phyloP scores from a whole-genome alignment of 305 asterid species.

The Lippia alba region DNA sequence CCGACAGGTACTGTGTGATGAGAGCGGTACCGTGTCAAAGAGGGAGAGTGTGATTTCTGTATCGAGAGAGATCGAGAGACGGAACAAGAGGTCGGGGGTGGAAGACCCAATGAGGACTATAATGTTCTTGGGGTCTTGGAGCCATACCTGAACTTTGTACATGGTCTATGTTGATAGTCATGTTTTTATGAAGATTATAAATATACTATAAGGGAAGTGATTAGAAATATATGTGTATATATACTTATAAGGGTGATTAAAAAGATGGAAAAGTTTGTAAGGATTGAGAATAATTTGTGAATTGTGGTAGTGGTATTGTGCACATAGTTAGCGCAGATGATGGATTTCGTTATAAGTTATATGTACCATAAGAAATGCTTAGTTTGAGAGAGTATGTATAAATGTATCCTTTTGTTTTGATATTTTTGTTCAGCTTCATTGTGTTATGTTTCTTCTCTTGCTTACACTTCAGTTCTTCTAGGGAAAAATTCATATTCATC shows the following conservation, averaged over 20 bases:
- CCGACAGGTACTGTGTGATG: conserved; percentile 27
- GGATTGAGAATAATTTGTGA: background rate
- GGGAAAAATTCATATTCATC: no score
- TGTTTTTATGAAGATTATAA: background rate
- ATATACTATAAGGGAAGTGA: no score
- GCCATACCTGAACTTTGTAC: conserved; percentile 45
- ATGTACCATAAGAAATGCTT: background rate
- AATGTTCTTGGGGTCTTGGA: conserved; percentile 69
- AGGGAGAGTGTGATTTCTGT: conserved; percentile 9
- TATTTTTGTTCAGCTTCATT: no score
- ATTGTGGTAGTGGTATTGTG: background rate
- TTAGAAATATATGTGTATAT: no score
- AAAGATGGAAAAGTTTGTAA: background rate
- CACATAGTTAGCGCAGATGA: background rate
- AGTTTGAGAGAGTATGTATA: background rate
- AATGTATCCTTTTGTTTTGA: background rate
- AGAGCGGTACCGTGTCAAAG: conserved; percentile 17
- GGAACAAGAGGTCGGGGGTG: conserved; percentile 40
- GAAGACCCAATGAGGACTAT: conserved; percentile 74
- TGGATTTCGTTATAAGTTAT: background rate
- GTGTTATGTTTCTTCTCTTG: no score
- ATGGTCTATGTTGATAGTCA: background rate
- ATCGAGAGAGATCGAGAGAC: conserved; percentile 47
- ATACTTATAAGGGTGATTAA: conserved; percentile 3
- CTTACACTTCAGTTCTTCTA: no score